Base-by-base conservation (phyloP, 177 flowering plant genomes). In the Vitis hybrid region DNA sequence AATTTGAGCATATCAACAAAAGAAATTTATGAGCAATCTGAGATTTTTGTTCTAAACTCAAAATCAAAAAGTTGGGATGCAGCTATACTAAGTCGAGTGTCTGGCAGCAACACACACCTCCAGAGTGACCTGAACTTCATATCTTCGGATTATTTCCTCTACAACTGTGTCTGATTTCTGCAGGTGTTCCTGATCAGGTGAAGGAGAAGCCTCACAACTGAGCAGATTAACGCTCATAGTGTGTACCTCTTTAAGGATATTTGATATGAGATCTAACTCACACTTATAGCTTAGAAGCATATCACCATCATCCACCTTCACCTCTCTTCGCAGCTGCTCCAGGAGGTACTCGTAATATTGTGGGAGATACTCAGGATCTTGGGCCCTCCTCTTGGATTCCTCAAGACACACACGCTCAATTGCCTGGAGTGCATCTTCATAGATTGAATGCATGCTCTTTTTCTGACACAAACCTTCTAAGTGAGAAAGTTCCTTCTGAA, bases 321-420 rank as follows among this genome's bases (percentile, higher is more conserved):
- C 87, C 76, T 91, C 94, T 71, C 87, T 93, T 72, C 82, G 89
- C 59, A 94, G 84, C 86, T 82, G 90, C 77, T 81, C 87, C 13
- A 94, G 88, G 58, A 90, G 76, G 71, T 90, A 72, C 49, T 86
- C 97, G 71, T 88, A 89, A 84, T 89, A 89, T 65, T 63, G 75
- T 56, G 79, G 77, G 67, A 69, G 71, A 76, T 75, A 77, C 28
- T 81, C 90, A 1, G 78, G 66, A 3, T 17, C 68, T 24, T 76
- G 79, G 69, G 88, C 98, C 85, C 92, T 88, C 81, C 82, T 93
- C 85, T 85, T 90, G 75, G 89, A 83, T 77, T 94, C 97, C 75
- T 90, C 92, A 65, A 89, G 74, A 80, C 97, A 88, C 1, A 89
- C 90, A 75, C 78, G 88, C 78, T 94, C 96, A 59, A 92, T 81